These are phyloP conservation scores for Eimeria falciformis DNA, from an alignment of 169 alveolate species.

Conservation along the genomic window DNA sequence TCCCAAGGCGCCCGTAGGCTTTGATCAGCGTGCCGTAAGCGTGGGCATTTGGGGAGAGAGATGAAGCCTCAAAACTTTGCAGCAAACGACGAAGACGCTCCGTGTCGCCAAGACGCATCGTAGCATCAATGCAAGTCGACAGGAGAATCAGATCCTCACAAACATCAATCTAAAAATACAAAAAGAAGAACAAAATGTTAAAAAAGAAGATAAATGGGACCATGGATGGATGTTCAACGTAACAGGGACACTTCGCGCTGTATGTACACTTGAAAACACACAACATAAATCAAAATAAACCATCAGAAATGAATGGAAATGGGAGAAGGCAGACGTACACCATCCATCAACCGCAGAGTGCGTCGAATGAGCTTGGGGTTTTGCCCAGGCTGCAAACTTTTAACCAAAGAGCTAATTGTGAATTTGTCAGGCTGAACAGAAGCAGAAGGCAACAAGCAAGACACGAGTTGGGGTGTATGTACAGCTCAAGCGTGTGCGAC, in stretches of 20 bases:
- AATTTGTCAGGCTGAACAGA: constrained; percentile 47
- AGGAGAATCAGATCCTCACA: constrained; percentile 61
- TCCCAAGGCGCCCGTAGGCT: constrained; percentile 56
- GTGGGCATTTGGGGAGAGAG: constrained; percentile 18
- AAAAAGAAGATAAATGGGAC: not conserved
- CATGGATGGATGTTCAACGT: not conserved
- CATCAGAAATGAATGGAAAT: not conserved
- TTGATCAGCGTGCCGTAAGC: constrained; percentile 70
- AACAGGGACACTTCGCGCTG: not conserved
- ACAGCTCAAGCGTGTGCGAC: too few species aligned
- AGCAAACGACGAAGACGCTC: constrained; percentile 21
- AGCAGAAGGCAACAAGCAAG: not conserved
- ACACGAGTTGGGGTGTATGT: not conserved
- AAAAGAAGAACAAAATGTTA: not conserved
- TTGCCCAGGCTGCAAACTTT: constrained; percentile 67
- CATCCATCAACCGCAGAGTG: constrained; percentile 58
- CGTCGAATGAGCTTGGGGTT: constrained; percentile 18
- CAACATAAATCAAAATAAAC: not conserved
- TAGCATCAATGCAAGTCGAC: constrained; percentile 58
- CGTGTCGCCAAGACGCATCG: constrained; percentile 37
- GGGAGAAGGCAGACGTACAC: not conserved
- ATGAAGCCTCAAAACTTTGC: not conserved
- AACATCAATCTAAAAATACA: not conserved
- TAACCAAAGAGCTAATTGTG: constrained; percentile 52
- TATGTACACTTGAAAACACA: not conserved